Evolutionary conservation across 257 asterid species (phyloP).

Genomic region (Nicotiana knightiana): DNA sequence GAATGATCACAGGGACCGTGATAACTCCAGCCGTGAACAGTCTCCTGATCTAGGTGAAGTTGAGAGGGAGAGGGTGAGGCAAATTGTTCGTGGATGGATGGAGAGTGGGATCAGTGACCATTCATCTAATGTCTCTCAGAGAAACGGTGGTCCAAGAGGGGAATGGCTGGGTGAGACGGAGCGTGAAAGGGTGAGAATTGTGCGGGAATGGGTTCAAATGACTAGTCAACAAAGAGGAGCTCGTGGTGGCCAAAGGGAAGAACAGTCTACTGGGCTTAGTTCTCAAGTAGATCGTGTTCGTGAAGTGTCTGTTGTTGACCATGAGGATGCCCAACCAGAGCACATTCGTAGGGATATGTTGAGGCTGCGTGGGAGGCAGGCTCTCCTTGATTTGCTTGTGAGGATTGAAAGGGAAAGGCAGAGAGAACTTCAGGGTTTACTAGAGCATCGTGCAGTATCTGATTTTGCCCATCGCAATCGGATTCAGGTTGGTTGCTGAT

Average conservation of each 20-base stretch:
- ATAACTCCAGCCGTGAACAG: conserved; percentile 76
- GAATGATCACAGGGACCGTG: conserved; percentile 41
- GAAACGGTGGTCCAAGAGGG: conserved; percentile 62
- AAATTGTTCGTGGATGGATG: conserved; percentile 96
- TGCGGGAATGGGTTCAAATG: conserved; percentile 96
- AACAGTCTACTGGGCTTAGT: conserved; percentile 31
- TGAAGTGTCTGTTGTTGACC: conserved; percentile 47
- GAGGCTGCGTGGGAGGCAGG: conserved; percentile 90
- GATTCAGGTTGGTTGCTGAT: conserved; percentile 55
- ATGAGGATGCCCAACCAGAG: conserved; percentile 71
- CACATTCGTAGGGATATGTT: conserved; percentile 70
- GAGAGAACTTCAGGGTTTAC: conserved; percentile 70
- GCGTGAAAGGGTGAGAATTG: conserved; percentile 90
- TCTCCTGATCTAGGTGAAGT: conserved; percentile 87
- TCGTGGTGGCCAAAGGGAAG: conserved; percentile 52
- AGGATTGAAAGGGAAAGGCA: conserved; percentile 82
- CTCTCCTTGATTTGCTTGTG: conserved; percentile 73
- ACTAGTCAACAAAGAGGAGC: conserved; percentile 85
- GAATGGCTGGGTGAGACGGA: conserved; percentile 96
- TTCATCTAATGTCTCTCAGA: conserved; percentile 54
- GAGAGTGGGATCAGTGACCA: conserved; percentile 72
- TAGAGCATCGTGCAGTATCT: conserved; percentile 90
- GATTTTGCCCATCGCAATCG: conserved; percentile 91
- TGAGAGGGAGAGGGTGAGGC: conserved; percentile 93
- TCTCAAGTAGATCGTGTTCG: conserved; percentile 43